Evolutionary conservation across 139 green algal species (phyloP).

Genomic region (Auxenochlorella pyrenoidosa): DNA sequence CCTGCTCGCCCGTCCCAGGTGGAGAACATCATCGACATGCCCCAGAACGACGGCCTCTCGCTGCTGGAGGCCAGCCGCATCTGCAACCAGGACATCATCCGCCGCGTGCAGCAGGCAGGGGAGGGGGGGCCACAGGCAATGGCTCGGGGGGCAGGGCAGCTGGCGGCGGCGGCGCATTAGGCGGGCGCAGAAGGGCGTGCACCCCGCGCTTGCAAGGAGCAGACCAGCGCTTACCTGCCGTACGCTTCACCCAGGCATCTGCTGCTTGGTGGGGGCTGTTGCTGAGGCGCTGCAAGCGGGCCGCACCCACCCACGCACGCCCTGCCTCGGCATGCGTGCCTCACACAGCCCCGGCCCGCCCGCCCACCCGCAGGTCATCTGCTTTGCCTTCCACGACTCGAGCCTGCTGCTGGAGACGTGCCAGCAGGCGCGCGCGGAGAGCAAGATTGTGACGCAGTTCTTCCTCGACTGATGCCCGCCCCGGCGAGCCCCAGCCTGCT

Average conservation of each 20-base stretch:
- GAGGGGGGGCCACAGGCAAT: not conserved
- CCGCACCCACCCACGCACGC: no score
- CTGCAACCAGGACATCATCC: conserved; percentile 96
- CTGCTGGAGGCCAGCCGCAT: conserved; percentile 92
- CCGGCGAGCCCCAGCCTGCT: no score
- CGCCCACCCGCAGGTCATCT: conserved; percentile 86
- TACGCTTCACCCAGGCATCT: no score
- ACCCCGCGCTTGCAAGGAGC: no score
- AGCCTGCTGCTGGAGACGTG: conserved; percentile 96
- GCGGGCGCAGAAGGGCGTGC: no score
- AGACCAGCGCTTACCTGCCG: no score
- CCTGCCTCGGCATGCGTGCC: no score
- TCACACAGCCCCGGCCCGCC: not conserved
- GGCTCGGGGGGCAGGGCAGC: no score
- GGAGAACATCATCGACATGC: conserved; percentile 91
- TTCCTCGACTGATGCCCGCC: conserved; percentile 85
- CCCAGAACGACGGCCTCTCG: conserved; percentile 91
- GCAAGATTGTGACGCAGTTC: conserved; percentile 96
- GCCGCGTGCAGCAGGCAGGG: conserved; percentile 76
- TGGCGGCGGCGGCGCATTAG: no score
- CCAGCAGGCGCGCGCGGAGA: conserved; percentile 82
- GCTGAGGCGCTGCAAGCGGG: no score
- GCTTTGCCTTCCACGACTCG: conserved; percentile 97
- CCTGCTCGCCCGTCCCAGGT: conserved; percentile 62
- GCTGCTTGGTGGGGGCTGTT: no score